These are phyloP conservation scores for Sedum album DNA, from an alignment of 164 flowering plant genomes.

Conservation along the genomic window DNA sequence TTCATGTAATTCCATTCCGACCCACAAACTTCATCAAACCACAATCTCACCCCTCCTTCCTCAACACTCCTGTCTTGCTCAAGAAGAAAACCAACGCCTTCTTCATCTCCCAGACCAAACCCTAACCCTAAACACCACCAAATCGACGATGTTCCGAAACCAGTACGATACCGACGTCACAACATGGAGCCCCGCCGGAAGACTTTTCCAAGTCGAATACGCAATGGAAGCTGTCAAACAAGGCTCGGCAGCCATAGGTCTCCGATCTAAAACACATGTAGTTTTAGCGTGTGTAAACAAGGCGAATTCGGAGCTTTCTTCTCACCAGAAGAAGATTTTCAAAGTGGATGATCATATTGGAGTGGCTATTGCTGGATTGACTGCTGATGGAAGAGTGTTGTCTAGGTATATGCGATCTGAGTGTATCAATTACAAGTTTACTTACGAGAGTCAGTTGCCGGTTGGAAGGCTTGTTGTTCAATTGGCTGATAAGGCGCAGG, in stretches of 20 bases:
- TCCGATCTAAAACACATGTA: constrained; percentile 86
- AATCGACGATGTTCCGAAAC: constrained; percentile 48
- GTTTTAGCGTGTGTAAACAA: constrained; percentile 88
- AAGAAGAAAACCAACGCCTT: constrained; percentile 5
- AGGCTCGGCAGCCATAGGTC: constrained; percentile 94
- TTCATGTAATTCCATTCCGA: background rate
- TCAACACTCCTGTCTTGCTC: background rate
- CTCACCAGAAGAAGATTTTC: constrained; percentile 97
- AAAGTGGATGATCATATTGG: constrained; percentile 92
- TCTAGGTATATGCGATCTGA: constrained; percentile 78
- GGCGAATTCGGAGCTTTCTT: constrained; percentile 79
- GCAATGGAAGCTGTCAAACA: constrained; percentile 99
- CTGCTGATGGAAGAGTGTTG: constrained; percentile 93
- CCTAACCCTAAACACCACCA: background rate
- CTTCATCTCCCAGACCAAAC: background rate
- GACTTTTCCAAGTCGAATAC: constrained; percentile 93
- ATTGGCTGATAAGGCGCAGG: constrained; percentile 98
- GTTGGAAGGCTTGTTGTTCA: constrained; percentile 91
- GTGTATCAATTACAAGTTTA: constrained; percentile 64
- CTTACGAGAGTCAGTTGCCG: constrained; percentile 82
- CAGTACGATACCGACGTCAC: constrained; percentile 91
- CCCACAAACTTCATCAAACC: background rate
- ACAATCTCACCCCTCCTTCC: background rate
- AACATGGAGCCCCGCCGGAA: constrained; percentile 87
- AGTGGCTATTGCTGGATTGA: constrained; percentile 91